Evolutionary conservation across 495 filamentous ascomycete genomes (phyloP).

Genomic region (Xylaria sp.): DNA sequence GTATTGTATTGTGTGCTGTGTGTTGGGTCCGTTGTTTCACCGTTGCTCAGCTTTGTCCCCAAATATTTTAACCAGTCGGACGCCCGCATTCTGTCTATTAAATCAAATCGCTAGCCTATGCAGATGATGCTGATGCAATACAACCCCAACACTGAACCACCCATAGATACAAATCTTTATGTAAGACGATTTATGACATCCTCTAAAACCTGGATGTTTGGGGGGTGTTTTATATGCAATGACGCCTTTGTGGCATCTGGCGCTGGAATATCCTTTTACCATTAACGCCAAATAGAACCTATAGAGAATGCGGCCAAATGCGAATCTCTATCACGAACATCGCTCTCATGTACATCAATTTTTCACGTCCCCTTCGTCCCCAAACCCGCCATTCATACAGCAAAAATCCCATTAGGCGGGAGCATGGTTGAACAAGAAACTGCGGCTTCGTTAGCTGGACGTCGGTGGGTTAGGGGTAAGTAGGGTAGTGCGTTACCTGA

Average conservation of each 20-base stretch:
- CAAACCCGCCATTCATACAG: neutral
- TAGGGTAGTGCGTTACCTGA: slow-evolving; percentile 23
- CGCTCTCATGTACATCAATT: neutral
- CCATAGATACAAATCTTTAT: slow-evolving; percentile 26
- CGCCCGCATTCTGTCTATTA: slow-evolving; percentile 14
- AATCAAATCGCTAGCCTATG: slow-evolving; percentile 33
- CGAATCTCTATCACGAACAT: slow-evolving; percentile 6
- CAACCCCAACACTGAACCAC: neutral
- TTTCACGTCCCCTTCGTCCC: neutral
- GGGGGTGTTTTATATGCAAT: slow-evolving; percentile 22
- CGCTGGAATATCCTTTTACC: slow-evolving; percentile 14
- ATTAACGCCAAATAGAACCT: slow-evolving; percentile 25
- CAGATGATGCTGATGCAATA: slow-evolving; percentile 14
- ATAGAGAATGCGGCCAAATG: slow-evolving; percentile 6
- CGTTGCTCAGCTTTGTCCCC: slow-evolving; percentile 3
- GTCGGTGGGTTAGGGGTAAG: neutral
- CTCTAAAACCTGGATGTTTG: slow-evolving; percentile 13
- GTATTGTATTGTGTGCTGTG: slow-evolving; percentile 20
- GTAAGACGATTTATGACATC: slow-evolving; percentile 9
- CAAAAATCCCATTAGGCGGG: slow-evolving; percentile 54
- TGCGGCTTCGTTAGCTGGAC: slow-evolving; percentile 31
- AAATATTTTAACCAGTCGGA: slow-evolving; percentile 31
- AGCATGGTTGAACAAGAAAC: slow-evolving; percentile 92
- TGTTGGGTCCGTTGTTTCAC: neutral
- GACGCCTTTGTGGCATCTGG: neutral